Conservation (phyloP, 2,329 filamentous ascomycete genomes). For the Colletotrichum agaves region DNA sequence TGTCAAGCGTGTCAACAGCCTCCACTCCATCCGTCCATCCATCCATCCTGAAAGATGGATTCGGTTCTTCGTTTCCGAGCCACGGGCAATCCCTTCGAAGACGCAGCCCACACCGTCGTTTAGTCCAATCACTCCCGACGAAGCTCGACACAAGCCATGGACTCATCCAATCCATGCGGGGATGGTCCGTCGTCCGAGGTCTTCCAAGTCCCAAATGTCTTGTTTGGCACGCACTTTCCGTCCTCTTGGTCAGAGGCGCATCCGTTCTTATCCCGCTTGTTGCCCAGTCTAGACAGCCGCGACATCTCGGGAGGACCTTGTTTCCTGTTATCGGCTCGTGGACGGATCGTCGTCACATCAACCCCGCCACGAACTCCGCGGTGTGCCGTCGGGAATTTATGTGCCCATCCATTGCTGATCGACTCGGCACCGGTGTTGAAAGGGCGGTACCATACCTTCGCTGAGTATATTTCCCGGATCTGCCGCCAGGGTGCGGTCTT, state of each 20-base stretch:
- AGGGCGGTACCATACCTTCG: neutral
- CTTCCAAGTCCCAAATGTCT: neutral
- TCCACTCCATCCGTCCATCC: conserved; percentile 23
- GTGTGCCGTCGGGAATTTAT: conserved; percentile 13
- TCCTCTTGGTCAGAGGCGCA: neutral
- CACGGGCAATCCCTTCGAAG: conserved; percentile 22
- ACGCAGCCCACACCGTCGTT: neutral
- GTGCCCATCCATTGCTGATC: conserved; percentile 19
- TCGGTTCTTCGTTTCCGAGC: conserved; percentile 32
- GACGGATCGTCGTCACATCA: conserved; percentile 26
- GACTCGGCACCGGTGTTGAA: conserved; percentile 26
- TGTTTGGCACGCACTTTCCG: conserved; percentile 5
- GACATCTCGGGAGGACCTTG: conserved; percentile 27
- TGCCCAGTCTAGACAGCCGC: neutral
- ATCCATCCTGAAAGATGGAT: neutral
- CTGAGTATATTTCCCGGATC: conserved; percentile 7
- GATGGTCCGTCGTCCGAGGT: conserved; percentile 26
- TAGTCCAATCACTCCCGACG: conserved; percentile 1
- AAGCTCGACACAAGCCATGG: conserved; percentile 15
- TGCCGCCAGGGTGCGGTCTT: conserved; percentile 7
- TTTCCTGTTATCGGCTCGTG: conserved; percentile 10
- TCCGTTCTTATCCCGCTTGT: conserved; percentile 18
- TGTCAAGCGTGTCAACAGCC: conserved; percentile 1
- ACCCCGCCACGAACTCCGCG: conserved; percentile 5
- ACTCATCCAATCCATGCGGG: conserved; percentile 29